Percentiles rank a stretch among this genome's conserved stretches.
Evolutionary conservation across 164 flowering plant genomes (phyloP).

Genomic region (Vitis riparia): DNA sequence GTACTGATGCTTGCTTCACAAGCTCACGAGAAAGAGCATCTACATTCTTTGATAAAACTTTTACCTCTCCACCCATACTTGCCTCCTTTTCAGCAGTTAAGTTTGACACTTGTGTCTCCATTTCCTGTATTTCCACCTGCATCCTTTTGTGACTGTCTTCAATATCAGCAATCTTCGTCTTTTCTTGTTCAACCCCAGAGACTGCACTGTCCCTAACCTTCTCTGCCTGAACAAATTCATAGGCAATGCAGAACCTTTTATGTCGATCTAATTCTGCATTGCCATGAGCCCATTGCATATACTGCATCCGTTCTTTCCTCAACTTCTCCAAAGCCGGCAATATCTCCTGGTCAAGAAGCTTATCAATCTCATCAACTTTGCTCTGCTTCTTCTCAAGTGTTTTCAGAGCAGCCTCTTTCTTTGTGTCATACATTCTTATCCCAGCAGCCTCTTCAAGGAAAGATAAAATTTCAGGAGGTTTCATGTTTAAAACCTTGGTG

Average conservation of each 20-base stretch:
- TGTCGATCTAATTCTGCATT: conserved; percentile 87
- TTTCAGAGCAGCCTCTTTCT: conserved; percentile 91
- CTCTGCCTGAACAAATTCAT: conserved; percentile 88
- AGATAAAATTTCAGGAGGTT: conserved; percentile 95
- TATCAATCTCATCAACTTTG: conserved; percentile 96
- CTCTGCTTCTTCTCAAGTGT: conserved; percentile 98
- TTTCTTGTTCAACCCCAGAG: conserved; percentile 56
- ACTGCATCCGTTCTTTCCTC: conserved; percentile 87
- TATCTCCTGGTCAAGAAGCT: conserved; percentile 94
- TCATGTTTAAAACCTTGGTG: conserved; percentile 98
- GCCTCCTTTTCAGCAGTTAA: conserved; percentile 80
- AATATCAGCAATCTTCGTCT: conserved; percentile 58
- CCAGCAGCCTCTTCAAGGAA: conserved; percentile 99
- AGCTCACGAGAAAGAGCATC: conserved; percentile 78
- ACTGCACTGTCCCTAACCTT: conserved; percentile 67
- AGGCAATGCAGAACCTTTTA: conserved; percentile 91
- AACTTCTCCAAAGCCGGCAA: conserved; percentile 94
- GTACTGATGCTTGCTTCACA: conserved; percentile 66
- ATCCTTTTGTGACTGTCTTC: conserved; percentile 38
- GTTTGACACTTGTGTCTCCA: conserved; percentile 56
- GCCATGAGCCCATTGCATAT: conserved; percentile 99
- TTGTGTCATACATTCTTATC: conserved; percentile 98
- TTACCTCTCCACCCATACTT: conserved; percentile 83
- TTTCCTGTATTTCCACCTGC: conserved; percentile 54
- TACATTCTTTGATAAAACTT: conserved; percentile 62